Conservation (phyloP, 2,329 filamentous ascomycete species). For the Stromatinia cepivora region DNA sequence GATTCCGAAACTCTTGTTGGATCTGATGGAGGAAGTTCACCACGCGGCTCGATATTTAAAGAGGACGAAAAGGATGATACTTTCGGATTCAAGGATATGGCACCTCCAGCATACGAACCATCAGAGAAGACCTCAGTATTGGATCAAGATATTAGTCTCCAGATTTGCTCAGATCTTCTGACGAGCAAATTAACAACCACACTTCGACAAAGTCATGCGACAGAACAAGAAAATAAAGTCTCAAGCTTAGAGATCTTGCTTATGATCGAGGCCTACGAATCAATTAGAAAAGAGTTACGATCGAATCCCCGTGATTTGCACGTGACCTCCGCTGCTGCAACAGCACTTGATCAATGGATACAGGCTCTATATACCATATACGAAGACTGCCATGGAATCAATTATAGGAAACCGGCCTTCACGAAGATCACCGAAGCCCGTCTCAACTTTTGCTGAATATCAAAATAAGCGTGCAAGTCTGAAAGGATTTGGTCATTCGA, state of each 20-base stretch:
- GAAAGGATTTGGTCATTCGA: background rate
- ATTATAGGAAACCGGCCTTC: background rate
- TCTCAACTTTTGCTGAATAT: background rate
- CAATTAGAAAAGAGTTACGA: constrained; percentile 29
- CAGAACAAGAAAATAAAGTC: constrained; percentile 26
- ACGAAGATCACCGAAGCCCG: background rate
- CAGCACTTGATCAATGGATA: constrained; percentile 37
- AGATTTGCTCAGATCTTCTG: constrained; percentile 37
- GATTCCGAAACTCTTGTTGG: constrained; percentile 28
- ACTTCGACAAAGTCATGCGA: constrained; percentile 30
- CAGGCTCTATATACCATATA: constrained; percentile 38
- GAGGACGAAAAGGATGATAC: background rate
- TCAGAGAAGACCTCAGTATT: constrained; percentile 8
- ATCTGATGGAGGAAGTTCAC: constrained; percentile 25
- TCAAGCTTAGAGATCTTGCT: constrained; percentile 38
- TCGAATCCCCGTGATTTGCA: constrained; percentile 27
- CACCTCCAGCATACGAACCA: background rate
- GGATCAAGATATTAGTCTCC: constrained; percentile 34
- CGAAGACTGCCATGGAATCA: constrained; percentile 24
- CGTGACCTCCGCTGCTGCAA: constrained; percentile 27
- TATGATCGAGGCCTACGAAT: constrained; percentile 41
- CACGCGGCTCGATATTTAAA: constrained; percentile 6
- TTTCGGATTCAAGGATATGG: background rate
- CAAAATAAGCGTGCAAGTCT: background rate
- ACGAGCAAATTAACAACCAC: constrained; percentile 35